Evolutionary conservation across 768 basidiomycete genomes (phyloP).

Genomic region (Termitomyces eurrhizus): DNA sequence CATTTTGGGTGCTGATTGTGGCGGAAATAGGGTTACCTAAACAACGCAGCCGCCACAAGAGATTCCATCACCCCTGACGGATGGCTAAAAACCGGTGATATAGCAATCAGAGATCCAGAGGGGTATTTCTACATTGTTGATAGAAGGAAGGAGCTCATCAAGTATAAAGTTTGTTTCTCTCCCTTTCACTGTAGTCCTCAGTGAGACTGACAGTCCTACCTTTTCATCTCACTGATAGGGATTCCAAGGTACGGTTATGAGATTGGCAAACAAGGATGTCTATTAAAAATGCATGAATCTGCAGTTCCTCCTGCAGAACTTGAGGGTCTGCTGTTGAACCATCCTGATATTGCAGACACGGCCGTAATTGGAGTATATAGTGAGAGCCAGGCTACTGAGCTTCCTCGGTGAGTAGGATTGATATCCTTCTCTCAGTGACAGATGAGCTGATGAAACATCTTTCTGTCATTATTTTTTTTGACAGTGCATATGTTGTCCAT

Average conservation of each 20-base stretch:
- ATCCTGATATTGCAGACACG: conserved; percentile 73
- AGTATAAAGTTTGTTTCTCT: conserved; percentile 51
- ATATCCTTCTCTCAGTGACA: too few species aligned
- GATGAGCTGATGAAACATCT: too few species aligned
- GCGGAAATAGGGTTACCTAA: conserved; percentile 60
- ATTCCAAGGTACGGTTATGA: conserved; percentile 58
- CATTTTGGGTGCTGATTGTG: not conserved
- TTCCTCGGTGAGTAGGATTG: conserved; percentile 54
- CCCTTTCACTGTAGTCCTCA: not conserved
- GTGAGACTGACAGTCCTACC: not conserved
- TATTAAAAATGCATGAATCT: not conserved
- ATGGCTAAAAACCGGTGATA: conserved; percentile 91
- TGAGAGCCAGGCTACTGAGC: conserved; percentile 70
- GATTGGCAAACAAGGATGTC: not conserved
- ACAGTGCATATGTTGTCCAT: conserved; percentile 63
- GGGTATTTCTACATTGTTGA: conserved; percentile 78
- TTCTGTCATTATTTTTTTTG: not conserved
- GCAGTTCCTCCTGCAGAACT: conserved; percentile 85
- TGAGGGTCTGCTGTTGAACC: conserved; percentile 69
- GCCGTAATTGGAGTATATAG: conserved; percentile 78
- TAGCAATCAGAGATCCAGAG: conserved; percentile 60
- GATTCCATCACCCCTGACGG: conserved; percentile 65
- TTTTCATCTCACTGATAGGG: conserved; percentile 37
- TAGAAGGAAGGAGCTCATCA: conserved; percentile 70
- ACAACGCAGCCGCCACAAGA: conserved; percentile 65